phyloP scores from a whole-genome alignment of 1,139 yeast genomes.

The Scheffersomyces titani region DNA sequence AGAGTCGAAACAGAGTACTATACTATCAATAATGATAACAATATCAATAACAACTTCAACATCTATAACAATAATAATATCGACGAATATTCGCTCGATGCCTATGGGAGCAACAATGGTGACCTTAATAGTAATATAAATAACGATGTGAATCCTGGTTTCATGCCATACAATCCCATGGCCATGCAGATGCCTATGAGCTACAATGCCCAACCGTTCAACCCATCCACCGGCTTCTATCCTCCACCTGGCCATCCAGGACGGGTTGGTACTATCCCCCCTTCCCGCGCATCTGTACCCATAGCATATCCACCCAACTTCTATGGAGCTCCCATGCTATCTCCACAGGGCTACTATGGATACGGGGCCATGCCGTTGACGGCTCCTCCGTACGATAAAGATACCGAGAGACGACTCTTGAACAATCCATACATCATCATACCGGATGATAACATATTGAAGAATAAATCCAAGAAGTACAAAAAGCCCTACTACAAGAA shows the following conservation, averaged over 20 bases:
- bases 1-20: slow-evolving; percentile 12
- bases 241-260: slow-evolving; percentile 2
- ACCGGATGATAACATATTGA: slow-evolving; percentile 18
- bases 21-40: slow-evolving; percentile 3
- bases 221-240: slow-evolving; percentile 2
- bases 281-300: not conserved
- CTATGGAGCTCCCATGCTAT: slow-evolving; percentile 5
- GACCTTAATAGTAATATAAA: not conserved
- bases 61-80: not conserved
- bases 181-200: slow-evolving; percentile 6
- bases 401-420: slow-evolving; percentile 29
- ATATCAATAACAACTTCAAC: not conserved
- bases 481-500: not conserved
- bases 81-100: not conserved
- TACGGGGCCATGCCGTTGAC: not conserved
- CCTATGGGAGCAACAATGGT: not conserved
- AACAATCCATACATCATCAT: slow-evolving; percentile 35
- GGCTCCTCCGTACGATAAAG: slow-evolving; percentile 22
- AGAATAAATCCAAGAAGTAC: slow-evolving; percentile 4
- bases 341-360: slow-evolving; percentile 6
- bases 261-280: slow-evolving; percentile 2
- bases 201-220: slow-evolving; percentile 4
- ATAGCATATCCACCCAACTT: slow-evolving; percentile 1
- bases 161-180: slow-evolving; percentile 1
- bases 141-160: slow-evolving; percentile 1